Base-by-base conservation (phyloP, 2,329 filamentous ascomycete species). In the Didymella segeticola region DNA sequence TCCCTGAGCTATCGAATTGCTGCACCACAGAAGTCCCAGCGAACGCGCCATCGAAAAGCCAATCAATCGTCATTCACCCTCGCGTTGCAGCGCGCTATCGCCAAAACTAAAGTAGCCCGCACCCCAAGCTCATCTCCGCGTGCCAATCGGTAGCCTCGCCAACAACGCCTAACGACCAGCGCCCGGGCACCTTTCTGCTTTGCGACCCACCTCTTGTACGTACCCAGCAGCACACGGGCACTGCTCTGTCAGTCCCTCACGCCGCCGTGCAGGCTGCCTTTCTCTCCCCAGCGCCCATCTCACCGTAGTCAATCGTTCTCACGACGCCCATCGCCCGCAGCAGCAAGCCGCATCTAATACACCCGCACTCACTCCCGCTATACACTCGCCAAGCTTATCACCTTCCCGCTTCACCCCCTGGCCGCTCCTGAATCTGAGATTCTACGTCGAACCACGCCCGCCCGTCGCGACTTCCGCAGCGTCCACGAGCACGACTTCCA, bases 271-370 rank as follows among this genome's bases (percentile, higher is more conserved):
- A 61, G 64, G 53, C 60, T 62, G 59, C 45, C 47, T 42, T 52
- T 53, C 53, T 51, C 53, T 55, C 29, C 36, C 34, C 61, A 54
- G 57, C 61, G 50, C 53, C 53, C 54, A 60, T 57, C 70, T 73
- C 65, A 73, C 71, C 70, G 54, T 69, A 75, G 72, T 74, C 72
- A 70, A 62, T 75, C 72, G 31, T 68, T 75, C 74, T 66, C 66
- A 71, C 59, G 47, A 50, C 58, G 50, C 49, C 38, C 39, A 50
- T 22, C 53, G 48, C 49, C 37, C 50, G 39, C 53, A 53, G 51
- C 57, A 57, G 55, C 50, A 57, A 54, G 50, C 48, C 36, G 48
- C 56, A 49, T 33, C 43, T 48, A 41, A 47, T 62, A 64, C 61
- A 59, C 60, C 53, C 38, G 47, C 55, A 29, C 36, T 48, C 55